phyloP scores from a whole-genome alignment of 441 rosid species.

The Adansonia gregorii region DNA sequence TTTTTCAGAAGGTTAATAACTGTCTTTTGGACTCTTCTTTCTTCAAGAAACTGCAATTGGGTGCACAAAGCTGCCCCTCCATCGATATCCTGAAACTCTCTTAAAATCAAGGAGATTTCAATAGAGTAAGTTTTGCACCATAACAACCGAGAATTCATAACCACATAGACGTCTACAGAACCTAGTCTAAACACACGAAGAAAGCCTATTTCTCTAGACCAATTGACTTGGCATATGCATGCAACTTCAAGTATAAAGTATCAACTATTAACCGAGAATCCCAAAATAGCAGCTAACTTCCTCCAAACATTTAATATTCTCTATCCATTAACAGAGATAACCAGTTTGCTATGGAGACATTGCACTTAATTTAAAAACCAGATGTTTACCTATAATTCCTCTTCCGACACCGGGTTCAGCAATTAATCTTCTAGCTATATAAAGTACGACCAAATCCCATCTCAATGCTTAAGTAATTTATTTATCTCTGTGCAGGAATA shows the following conservation, averaged over 20 bases:
- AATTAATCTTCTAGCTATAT: not conserved
- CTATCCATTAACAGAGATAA: not conserved
- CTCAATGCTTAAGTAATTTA: not conserved
- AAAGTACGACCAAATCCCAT: not conserved
- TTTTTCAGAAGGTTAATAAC: not conserved
- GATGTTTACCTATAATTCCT: not conserved
- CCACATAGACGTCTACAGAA: not conserved
- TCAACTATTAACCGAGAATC: not conserved
- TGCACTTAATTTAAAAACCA: not conserved
- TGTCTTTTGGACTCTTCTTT: not conserved
- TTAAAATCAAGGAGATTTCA: slow-evolving; percentile 6
- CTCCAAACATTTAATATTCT: not conserved
- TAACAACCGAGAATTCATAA: not conserved
- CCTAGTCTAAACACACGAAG: not conserved
- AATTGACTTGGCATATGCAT: not conserved
- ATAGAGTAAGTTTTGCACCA: not conserved
- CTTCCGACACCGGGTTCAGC: not conserved
- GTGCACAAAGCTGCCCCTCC: not conserved
- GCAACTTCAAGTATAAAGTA: not conserved
- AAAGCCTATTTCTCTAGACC: not conserved
- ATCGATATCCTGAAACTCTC: not conserved
- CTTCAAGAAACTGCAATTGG: not conserved
- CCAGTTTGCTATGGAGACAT: not conserved
- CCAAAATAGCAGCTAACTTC: not conserved
- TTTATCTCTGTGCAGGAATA: not conserved